Conservation (phyloP, 1,284 basidiomycete genomes). For the Volvariella volvacea region DNA sequence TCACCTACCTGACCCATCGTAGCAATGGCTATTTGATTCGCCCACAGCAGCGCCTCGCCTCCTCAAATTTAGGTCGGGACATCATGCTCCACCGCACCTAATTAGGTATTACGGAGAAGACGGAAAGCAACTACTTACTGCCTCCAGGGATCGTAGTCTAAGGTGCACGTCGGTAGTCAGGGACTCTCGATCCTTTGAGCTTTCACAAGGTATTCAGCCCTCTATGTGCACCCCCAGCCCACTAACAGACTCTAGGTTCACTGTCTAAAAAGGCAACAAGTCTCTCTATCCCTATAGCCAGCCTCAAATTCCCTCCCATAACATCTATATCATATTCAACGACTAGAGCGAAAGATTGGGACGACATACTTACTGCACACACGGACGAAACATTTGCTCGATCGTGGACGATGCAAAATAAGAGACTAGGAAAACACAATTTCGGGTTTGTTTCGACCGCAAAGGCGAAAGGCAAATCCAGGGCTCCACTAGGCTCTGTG, state of each 20-base stretch:
- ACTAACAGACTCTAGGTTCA: conserved; percentile 45
- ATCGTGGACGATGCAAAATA: conserved; percentile 84
- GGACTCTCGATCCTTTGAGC: conserved; percentile 88
- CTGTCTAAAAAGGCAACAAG: conserved; percentile 81
- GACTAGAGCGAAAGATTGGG: conserved; percentile 91
- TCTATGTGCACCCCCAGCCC: conserved; percentile 1
- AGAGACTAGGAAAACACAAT: conserved; percentile 73
- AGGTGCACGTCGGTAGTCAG: conserved; percentile 90
- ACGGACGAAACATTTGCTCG: conserved; percentile 74
- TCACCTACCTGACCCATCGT: conserved; percentile 6
- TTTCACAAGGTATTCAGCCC: conserved; percentile 76
- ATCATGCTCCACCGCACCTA: conserved; percentile 85
- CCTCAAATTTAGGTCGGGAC: conserved; percentile 89
- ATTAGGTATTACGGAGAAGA: conserved; percentile 96
- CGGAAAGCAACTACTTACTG: conserved; percentile 90
- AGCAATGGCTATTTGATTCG: conserved; percentile 99
- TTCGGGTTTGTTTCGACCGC: conserved; percentile 41
- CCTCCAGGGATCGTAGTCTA: conserved; percentile 82
- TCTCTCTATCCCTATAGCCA: conserved; percentile 73
- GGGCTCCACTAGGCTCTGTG: conserved; percentile 43
- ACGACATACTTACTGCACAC: conserved; percentile 91
- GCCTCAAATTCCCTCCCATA: conserved; percentile 78
- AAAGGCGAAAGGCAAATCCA: conserved; percentile 44
- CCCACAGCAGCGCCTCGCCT: conserved; percentile 81
- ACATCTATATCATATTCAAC: conserved; percentile 76